Evolutionary conservation across 306 rosid species (phyloP).

Genomic region (Spatholobus suberectus): DNA sequence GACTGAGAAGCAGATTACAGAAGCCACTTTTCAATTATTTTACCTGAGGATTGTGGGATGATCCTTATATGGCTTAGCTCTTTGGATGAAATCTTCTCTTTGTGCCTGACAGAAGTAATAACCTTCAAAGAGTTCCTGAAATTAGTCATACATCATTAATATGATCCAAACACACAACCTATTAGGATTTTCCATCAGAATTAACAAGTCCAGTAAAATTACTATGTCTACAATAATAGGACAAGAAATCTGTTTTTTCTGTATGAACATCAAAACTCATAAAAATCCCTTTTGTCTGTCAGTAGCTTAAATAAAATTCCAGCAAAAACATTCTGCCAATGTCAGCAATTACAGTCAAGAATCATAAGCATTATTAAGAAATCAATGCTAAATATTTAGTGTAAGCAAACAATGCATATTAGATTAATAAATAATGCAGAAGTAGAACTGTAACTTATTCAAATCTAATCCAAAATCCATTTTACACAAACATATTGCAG

Average conservation of each 20-base stretch:
- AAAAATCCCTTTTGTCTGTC: neutral
- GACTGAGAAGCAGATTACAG: constrained; percentile 21
- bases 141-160: constrained; percentile 39
- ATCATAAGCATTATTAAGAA: neutral
- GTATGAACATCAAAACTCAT: constrained; percentile 25
- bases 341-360: neutral
- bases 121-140: constrained; percentile 95
- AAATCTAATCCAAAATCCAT: constrained; percentile 13
- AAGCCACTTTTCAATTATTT: constrained; percentile 30
- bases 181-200: constrained; percentile 7
- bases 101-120: constrained; percentile 98
- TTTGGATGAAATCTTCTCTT: constrained; percentile 75
- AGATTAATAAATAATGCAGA: neutral
- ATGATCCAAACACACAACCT: constrained; percentile 25
- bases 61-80: constrained; percentile 82
- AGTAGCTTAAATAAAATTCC: neutral
- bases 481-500: neutral
- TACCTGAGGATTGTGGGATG: constrained; percentile 94
- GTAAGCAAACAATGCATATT: neutral
- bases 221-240: neutral
- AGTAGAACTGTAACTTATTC: neutral
- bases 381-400: neutral
- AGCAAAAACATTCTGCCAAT: neutral
- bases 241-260: neutral
- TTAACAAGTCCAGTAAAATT: neutral